These are phyloP conservation scores for Apiospora rasikravindrae DNA, from an alignment of 2,329 filamentous ascomycete species.

Conservation along the genomic window DNA sequence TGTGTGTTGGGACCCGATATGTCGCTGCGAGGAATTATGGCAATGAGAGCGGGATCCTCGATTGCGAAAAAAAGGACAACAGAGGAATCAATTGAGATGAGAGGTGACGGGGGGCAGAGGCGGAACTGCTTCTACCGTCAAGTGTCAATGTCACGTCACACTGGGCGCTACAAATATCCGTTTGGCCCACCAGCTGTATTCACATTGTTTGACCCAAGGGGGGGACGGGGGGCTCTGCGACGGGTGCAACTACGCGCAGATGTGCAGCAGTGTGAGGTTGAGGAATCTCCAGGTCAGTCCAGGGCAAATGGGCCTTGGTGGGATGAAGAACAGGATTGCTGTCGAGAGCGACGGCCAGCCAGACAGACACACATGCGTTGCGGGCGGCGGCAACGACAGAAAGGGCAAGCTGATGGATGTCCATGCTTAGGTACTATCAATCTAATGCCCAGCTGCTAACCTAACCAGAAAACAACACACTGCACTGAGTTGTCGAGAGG, in stretches of 20 bases:
- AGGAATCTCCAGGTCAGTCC: neutral
- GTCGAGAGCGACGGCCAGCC: neutral
- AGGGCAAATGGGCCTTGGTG: neutral
- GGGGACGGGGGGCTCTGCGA: neutral
- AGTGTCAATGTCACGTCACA: constrained; percentile 15
- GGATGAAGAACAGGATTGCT: neutral
- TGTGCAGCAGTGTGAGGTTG: constrained; percentile 4
- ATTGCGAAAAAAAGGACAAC: constrained; percentile 7
- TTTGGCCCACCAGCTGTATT: constrained; percentile 14
- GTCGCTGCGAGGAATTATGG: neutral
- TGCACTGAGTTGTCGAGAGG: constrained; percentile 4
- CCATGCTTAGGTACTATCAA: neutral
- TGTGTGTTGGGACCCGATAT: constrained; percentile 14
- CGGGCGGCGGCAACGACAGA: neutral
- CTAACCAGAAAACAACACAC: neutral
- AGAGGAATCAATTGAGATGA: constrained; percentile 13
- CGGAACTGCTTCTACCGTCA: constrained; percentile 1
- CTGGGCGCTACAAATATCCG: constrained; percentile 14
- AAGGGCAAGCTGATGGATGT: neutral
- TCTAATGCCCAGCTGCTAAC: neutral
- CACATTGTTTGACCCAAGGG: neutral
- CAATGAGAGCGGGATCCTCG: neutral
- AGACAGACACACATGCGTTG: neutral
- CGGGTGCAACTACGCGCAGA: neutral
- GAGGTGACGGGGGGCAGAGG: neutral